These are phyloP conservation scores for Esteya vermicola DNA, from an alignment of 2,329 filamentous ascomycete genomes.

Conservation along the genomic window DNA sequence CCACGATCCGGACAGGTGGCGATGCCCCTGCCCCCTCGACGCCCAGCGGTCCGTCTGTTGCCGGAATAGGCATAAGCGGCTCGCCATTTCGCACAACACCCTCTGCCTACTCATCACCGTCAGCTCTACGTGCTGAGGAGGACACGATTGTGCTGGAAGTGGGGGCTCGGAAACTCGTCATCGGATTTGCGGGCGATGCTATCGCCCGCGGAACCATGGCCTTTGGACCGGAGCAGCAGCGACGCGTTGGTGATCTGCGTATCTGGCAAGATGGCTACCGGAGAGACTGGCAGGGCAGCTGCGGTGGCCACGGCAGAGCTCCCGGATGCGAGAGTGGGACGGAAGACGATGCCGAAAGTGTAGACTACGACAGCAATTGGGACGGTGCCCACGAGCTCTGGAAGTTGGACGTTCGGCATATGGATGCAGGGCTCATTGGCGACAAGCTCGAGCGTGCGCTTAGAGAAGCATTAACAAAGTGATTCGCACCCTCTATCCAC, in stretches of 20 bases:
- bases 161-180: conserved; percentile 62
- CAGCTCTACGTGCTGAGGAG: conserved; percentile 59
- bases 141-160: conserved; percentile 75
- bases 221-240: conserved; percentile 62
- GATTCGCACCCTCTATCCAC: conserved; percentile 25
- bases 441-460: conserved; percentile 78
- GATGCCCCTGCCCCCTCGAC: conserved; percentile 8
- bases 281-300: conserved; percentile 27
- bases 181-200: conserved; percentile 77
- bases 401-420: conserved; percentile 54
- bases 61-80: conserved; percentile 17
- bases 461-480: conserved; percentile 71
- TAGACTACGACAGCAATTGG: conserved; percentile 37
- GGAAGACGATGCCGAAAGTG: too few species aligned
- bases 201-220: conserved; percentile 55
- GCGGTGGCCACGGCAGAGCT: neutral
- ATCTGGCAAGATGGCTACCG: conserved; percentile 46
- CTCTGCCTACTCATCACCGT: conserved; percentile 42
- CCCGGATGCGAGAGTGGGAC: too few species aligned
- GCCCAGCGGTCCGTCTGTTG: conserved; percentile 11
- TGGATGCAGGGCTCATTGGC: conserved; percentile 66
- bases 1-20: conserved; percentile 32
- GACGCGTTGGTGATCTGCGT: conserved; percentile 70
- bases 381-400: conserved; percentile 60
- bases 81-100: conserved; percentile 44